Evolutionary conservation across 768 basidiomycete genomes (phyloP), one percentile per base, ranked within the genome.

Genomic region (Podaxis pistillaris): DNA sequence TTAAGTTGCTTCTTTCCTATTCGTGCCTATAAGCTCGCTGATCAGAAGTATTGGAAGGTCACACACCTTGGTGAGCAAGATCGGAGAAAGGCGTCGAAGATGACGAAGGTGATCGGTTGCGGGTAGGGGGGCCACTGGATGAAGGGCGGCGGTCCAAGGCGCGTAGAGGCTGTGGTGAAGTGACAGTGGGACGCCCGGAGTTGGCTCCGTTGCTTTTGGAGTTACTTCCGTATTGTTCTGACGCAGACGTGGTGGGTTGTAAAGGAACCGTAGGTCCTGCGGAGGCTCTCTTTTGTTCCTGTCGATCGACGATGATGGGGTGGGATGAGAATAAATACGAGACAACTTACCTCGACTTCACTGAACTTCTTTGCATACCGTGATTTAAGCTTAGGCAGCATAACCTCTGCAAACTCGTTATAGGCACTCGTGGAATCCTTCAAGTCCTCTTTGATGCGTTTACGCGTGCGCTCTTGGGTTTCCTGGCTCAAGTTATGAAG

Each of bases 361-460:
- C 88, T 86, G 70, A 91, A 93, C 74, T 93, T 95, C 77, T 88
- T 93, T 24, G 84, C 73, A 71, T 97, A 97, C 46, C 81, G 75
- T 55, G 86, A 81, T 77, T 93, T 95, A 57, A 96, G 75, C 68
- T 86, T 89, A 1, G 94, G 94, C 8, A 96, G 78, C n/a, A 82
- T 78, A 59, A 81, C 86, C 70, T 93, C 92, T 11, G 88, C 87
- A 70, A 87, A 94, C 36, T 96, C 94, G 36, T 83, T 83, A 73
- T 96, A 94, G 37, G 89, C 85, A 58, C 74, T 67, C n/a, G 79
- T 78, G 0, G 94, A 92, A 8, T 86, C 86, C 73, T 93, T 94
- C 60, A 96, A 74, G 71, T 96, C 94, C 69, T 96, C 94, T 72
- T 91, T 93, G 72, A 97, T 90, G 28, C 93, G 87, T 71, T 93